Evolutionary conservation across 139 green algal species (phyloP).

Genomic region (Chlorella sp.): DNA sequence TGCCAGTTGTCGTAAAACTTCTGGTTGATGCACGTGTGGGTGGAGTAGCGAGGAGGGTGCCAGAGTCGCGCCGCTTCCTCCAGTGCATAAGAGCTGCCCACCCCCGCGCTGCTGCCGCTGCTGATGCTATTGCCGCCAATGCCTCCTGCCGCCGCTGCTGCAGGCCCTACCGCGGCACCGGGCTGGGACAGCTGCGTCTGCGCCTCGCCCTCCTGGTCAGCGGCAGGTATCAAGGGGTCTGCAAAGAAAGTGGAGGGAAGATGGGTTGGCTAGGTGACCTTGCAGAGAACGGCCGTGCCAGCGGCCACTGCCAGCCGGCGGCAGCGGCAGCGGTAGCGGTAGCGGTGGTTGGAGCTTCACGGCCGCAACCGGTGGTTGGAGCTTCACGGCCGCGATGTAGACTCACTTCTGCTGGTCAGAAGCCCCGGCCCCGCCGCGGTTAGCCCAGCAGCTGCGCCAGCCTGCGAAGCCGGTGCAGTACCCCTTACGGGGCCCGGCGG

Average conservation of each 20-base stretch:
- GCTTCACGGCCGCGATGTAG: not conserved
- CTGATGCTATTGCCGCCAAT: not conserved
- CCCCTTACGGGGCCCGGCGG: not conserved
- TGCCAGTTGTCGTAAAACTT: slow-evolving; percentile 36
- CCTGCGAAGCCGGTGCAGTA: not conserved
- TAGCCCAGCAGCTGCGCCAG: not conserved
- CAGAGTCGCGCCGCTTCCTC: not conserved
- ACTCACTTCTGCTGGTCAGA: not conserved
- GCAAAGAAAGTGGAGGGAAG: no score
- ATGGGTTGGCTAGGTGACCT: no score
- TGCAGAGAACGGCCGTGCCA: no score
- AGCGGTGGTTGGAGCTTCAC: not conserved
- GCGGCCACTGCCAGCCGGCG: no score
- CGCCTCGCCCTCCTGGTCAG: no score
- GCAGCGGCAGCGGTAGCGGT: no score
- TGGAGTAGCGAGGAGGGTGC: slow-evolving; percentile 24
- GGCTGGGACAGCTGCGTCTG: no score
- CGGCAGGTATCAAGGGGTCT: no score
- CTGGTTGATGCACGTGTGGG: slow-evolving; percentile 24
- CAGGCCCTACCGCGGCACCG: no score
- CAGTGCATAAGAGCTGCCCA: not conserved
- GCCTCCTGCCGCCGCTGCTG: not conserved
- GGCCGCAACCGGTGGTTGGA: not conserved
- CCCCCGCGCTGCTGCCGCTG: not conserved
- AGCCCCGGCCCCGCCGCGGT: not conserved